phyloP scores from a whole-genome alignment of 768 basidiomycete genomes.

The Tylopilus felleus region DNA sequence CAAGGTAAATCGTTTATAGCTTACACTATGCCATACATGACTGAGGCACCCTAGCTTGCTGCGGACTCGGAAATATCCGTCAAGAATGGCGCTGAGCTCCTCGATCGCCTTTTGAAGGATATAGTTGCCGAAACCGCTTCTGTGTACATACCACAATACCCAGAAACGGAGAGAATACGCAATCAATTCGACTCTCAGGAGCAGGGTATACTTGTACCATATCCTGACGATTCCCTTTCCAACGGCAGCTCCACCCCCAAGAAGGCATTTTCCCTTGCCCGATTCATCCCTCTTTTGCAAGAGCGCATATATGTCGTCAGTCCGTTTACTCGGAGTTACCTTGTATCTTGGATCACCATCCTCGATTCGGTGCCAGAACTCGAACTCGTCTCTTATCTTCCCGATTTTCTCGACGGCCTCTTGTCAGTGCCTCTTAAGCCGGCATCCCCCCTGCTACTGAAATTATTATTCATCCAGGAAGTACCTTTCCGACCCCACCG shows the following conservation, averaged over 20 bases:
- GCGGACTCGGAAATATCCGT: conserved; percentile 95
- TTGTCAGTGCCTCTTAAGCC: conserved; percentile 51
- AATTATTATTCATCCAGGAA: conserved; percentile 47
- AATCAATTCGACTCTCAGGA: conserved; percentile 40
- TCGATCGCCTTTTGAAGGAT: conserved; percentile 96
- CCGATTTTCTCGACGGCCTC: conserved; percentile 91
- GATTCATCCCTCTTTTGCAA: conserved; percentile 90
- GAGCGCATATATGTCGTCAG: conserved; percentile 95
- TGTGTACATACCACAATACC: conserved; percentile 86
- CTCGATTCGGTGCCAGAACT: conserved; percentile 96
- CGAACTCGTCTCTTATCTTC: conserved; percentile 91
- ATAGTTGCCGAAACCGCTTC: conserved; percentile 97
- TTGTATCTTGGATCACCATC: conserved; percentile 96
- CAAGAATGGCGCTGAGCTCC: conserved; percentile 95
- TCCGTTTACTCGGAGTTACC: conserved; percentile 92
- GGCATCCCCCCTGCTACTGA: conserved; percentile 5
- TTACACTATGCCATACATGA: conserved; percentile 2
- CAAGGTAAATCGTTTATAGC: conserved; percentile 57
- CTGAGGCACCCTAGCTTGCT: conserved; percentile 61
- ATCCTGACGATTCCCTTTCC: conserved; percentile 46
- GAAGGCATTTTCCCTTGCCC: conserved; percentile 90
- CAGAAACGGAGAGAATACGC: conserved; percentile 70
- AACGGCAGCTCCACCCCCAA: conserved; percentile 36
- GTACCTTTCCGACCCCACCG: conserved; percentile 92
- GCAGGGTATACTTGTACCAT: conserved; percentile 60